A percentile compares a stretch with the other conserved stretches of the same genome.
Evolutionary conservation across 805 yeast genomes (phyloP).

Genomic region (Starmerella floricola): DNA sequence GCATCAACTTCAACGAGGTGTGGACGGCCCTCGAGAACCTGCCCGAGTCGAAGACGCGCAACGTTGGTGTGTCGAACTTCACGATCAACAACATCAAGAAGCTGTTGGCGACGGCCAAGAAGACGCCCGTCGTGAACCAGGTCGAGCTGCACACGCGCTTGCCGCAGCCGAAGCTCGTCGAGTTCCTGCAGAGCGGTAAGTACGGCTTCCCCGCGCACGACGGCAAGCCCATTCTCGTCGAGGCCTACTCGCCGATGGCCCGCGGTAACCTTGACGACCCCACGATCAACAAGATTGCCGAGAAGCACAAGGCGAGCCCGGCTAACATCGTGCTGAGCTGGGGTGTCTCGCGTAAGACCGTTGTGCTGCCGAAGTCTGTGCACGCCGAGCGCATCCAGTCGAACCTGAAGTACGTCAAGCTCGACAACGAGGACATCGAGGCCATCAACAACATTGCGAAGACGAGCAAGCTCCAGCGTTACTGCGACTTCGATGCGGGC

Average conservation of each 20-base stretch:
- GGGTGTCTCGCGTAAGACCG: constrained; percentile 40
- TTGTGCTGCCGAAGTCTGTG: constrained; percentile 57
- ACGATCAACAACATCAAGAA: constrained; percentile 41
- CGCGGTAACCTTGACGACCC: constrained; percentile 50
- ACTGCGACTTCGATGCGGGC: constrained; percentile 19
- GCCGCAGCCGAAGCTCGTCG: constrained; percentile 49
- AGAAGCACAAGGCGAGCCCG: constrained; percentile 36
- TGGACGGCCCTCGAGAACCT: constrained; percentile 55
- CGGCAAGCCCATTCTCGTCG: constrained; percentile 42
- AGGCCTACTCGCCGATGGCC: constrained; percentile 75
- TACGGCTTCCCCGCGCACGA: constrained; percentile 21
- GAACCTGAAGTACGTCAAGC: constrained; percentile 32
- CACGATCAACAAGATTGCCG: constrained; percentile 43
- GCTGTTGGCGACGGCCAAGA: constrained; percentile 32
- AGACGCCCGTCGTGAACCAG: constrained; percentile 62
- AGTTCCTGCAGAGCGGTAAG: constrained; percentile 35
- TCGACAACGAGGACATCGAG: constrained; percentile 35
- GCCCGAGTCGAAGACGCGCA: constrained; percentile 39
- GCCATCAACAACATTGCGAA: constrained; percentile 23
- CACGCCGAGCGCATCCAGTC: constrained; percentile 47
- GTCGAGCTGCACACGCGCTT: constrained; percentile 64
- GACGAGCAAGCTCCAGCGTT: constrained; percentile 17
- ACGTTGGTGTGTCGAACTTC: constrained; percentile 72
- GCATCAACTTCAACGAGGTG: constrained; percentile 37
- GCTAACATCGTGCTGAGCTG: constrained; percentile 27